Conservation (phyloP, 257 asterid species). For the Nicotiana attenuata region DNA sequence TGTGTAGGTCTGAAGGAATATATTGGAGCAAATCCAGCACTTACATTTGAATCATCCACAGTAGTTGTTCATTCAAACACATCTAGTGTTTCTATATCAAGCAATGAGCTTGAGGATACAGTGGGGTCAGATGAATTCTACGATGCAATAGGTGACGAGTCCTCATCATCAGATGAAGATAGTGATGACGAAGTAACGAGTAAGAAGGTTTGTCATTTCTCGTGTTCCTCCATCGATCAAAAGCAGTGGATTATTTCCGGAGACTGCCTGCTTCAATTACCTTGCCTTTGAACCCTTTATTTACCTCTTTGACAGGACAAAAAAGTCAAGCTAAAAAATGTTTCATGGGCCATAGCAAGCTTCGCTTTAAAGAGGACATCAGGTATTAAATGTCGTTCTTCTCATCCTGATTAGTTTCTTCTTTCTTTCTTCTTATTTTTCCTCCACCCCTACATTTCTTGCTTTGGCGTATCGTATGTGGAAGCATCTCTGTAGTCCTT, state of each 20-base stretch:
- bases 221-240: neutral
- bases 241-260: neutral
- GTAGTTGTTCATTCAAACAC: conserved; percentile 48
- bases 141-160: conserved; percentile 74
- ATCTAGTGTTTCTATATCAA: conserved; percentile 45
- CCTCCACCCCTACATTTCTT: neutral
- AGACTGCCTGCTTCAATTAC: conserved; percentile 5
- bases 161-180: conserved; percentile 65
- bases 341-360: conserved; percentile 84
- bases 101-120: conserved; percentile 59
- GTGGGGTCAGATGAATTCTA: conserved; percentile 76
- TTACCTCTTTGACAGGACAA: conserved; percentile 38
- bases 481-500: conserved; percentile 8
- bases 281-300: conserved; percentile 9
- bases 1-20: conserved; percentile 87
- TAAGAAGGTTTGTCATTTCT: conserved; percentile 41
- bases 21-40: conserved; percentile 81
- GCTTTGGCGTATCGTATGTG: neutral
- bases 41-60: conserved; percentile 36
- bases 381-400: conserved; percentile 34
- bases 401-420: neutral
- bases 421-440: neutral
- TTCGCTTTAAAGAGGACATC: conserved; percentile 43
- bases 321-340: conserved; percentile 66
- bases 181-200: conserved; percentile 32